Conservation (phyloP, 2,329 filamentous ascomycete genomes). For the Verticillium isaacii region DNA sequence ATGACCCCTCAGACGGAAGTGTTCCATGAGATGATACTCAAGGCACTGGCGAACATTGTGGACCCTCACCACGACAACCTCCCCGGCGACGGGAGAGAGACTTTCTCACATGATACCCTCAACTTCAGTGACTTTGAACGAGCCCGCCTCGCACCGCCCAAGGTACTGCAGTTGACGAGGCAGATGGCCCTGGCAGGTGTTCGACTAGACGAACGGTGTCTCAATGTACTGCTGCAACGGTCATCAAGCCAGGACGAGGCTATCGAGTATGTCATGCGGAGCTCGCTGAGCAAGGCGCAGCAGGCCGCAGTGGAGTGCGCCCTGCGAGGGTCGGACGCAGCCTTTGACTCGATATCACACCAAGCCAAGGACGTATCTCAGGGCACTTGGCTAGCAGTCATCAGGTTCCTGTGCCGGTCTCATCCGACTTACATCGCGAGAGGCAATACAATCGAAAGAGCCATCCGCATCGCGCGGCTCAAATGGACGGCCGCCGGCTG, state of each 20-base stretch:
- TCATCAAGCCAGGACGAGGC: slow-evolving; percentile 11
- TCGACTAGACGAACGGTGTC: slow-evolving; percentile 14
- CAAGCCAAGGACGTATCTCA: slow-evolving; percentile 3
- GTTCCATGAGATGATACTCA: slow-evolving; percentile 58
- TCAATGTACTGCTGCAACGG: slow-evolving; percentile 8
- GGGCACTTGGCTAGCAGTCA: slow-evolving; percentile 23
- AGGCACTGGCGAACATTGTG: slow-evolving; percentile 37
- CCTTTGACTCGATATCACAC: not conserved
- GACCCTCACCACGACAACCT: slow-evolving; percentile 13
- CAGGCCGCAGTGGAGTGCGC: not conserved
- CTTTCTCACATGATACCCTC: slow-evolving; percentile 26
- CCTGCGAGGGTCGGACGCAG: not conserved
- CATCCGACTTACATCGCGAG: slow-evolving; percentile 6
- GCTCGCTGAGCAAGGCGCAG: slow-evolving; percentile 3
- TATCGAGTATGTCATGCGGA: slow-evolving; percentile 22
- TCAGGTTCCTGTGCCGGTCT: slow-evolving; percentile 6
- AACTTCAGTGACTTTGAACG: slow-evolving; percentile 63
- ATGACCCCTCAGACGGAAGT: slow-evolving; percentile 34
- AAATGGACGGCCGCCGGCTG: not conserved
- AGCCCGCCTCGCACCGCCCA: slow-evolving; percentile 56
- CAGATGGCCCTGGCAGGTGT: slow-evolving; percentile 50
- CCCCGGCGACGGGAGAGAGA: slow-evolving; percentile 22
- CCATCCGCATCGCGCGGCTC: slow-evolving; percentile 3
- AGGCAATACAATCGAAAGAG: slow-evolving; percentile 3
- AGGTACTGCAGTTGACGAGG: slow-evolving; percentile 44